phyloP scores from a whole-genome alignment of 352 stramenopile genomes.

The Globisporangium splendens region DNA sequence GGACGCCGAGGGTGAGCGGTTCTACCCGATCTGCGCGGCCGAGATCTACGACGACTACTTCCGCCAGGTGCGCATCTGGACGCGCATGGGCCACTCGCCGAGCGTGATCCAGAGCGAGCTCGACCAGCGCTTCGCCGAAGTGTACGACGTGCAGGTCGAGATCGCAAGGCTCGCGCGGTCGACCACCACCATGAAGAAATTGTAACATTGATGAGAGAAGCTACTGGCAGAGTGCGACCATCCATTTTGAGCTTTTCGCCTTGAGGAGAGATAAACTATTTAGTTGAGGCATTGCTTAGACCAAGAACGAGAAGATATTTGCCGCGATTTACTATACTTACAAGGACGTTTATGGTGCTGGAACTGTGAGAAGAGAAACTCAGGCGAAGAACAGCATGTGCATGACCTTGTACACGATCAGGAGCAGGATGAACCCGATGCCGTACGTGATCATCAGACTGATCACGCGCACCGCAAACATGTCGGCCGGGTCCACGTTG shows the following conservation, averaged over 20 bases:
- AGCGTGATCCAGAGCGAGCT: slow-evolving; percentile 49
- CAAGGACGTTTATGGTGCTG: too few relatives aligned
- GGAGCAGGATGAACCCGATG: slow-evolving; percentile 32
- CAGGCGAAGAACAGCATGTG: background rate
- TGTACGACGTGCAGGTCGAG: slow-evolving; percentile 33
- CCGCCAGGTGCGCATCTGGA: slow-evolving; percentile 67
- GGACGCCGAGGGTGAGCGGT: slow-evolving; percentile 43
- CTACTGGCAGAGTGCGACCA: too few relatives aligned
- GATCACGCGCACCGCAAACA: slow-evolving; percentile 43
- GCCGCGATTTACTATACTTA: too few relatives aligned
- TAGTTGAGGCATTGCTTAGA: too few relatives aligned
- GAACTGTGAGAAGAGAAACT: background rate
- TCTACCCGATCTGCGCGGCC: slow-evolving; percentile 58
- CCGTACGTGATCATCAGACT: slow-evolving; percentile 41
- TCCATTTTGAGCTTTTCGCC: too few relatives aligned
- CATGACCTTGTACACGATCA: slow-evolving; percentile 25
- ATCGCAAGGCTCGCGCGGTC: slow-evolving; percentile 16
- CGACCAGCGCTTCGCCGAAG: slow-evolving; percentile 43
- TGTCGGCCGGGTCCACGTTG: slow-evolving; percentile 33
- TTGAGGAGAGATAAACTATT: too few relatives aligned
- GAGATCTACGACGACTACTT: slow-evolving; percentile 75
- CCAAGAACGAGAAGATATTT: too few relatives aligned
- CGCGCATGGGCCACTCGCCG: slow-evolving; percentile 56
- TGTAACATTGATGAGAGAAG: too few relatives aligned
- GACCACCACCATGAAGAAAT: slow-evolving; percentile 28